Percentiles rank a stretch among this genome's conserved stretches.
phyloP scores from a whole-genome alignment of 2,329 filamentous ascomycete species.

The Pseudocercospora macadamiae region DNA sequence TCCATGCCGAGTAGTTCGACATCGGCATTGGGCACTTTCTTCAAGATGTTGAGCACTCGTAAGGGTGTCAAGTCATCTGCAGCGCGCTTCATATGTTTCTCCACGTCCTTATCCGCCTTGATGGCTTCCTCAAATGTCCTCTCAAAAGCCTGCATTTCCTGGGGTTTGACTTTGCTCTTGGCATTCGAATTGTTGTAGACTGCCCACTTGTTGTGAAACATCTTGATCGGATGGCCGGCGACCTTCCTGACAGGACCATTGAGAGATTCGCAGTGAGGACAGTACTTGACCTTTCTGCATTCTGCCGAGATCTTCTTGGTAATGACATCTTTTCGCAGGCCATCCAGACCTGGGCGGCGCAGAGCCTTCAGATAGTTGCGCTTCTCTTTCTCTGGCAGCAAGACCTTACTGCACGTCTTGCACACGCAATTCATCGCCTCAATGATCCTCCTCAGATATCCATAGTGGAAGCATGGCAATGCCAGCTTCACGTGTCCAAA shows the following conservation, averaged over 20 bases:
- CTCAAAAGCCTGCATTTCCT: slow-evolving; percentile 82
- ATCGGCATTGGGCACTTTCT: slow-evolving; percentile 79
- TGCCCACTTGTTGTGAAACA: slow-evolving; percentile 90
- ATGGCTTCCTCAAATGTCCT: slow-evolving; percentile 80
- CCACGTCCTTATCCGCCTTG: slow-evolving; percentile 76
- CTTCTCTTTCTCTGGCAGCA: slow-evolving; percentile 80
- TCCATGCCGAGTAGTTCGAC: slow-evolving; percentile 91
- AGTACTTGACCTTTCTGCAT: slow-evolving; percentile 83
- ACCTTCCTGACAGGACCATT: slow-evolving; percentile 94
- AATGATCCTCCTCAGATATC: slow-evolving; percentile 92
- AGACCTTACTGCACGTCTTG: slow-evolving; percentile 84
- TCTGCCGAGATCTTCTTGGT: slow-evolving; percentile 87
- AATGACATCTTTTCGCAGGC: slow-evolving; percentile 78
- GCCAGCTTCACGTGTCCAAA: slow-evolving; percentile 92
- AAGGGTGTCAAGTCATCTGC: slow-evolving; percentile 94
- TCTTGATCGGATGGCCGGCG: slow-evolving; percentile 78
- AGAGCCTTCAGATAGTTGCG: slow-evolving; percentile 78
- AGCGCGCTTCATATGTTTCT: slow-evolving; percentile 88
- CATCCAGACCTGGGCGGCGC: slow-evolving; percentile 80
- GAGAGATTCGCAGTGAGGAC: slow-evolving; percentile 76
- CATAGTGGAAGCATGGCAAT: slow-evolving; percentile 91
- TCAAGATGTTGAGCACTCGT: slow-evolving; percentile 86
- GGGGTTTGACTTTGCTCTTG: slow-evolving; percentile 78
- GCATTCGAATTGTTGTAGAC: slow-evolving; percentile 87
- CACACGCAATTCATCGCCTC: slow-evolving; percentile 92